Conservation (phyloP, 2,329 filamentous ascomycete genomes). For the Cladosporium sp. region DNA sequence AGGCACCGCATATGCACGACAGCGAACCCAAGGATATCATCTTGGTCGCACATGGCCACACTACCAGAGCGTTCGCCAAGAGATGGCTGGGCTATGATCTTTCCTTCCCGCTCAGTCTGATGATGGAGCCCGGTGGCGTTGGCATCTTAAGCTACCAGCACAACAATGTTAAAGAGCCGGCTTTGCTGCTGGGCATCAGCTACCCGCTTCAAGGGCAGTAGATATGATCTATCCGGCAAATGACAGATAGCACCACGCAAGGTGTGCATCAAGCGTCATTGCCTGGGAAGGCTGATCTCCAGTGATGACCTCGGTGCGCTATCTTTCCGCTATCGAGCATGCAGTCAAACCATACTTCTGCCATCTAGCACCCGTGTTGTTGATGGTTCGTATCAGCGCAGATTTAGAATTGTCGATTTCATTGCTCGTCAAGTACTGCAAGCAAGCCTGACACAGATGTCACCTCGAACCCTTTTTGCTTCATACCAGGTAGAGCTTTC, state of each 20-base stretch:
- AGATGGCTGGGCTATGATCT: conserved; percentile 72
- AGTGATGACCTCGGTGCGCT: not conserved
- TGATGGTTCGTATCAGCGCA: not conserved
- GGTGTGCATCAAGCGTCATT: not conserved
- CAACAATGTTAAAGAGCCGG: conserved; percentile 74
- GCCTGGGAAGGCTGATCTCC: not conserved
- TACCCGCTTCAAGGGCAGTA: conserved; percentile 48
- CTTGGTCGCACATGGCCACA: conserved; percentile 85
- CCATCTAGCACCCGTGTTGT: not conserved
- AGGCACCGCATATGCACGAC: conserved; percentile 48
- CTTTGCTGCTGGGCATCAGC: conserved; percentile 73
- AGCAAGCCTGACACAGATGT: conserved; percentile 62
- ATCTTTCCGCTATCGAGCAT: not conserved
- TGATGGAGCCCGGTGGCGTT: conserved; percentile 82
- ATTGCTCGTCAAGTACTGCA: not conserved
- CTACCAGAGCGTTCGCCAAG: conserved; percentile 81
- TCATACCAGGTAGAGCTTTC: conserved; percentile 71
- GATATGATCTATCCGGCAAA: not conserved
- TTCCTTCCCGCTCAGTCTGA: conserved; percentile 68
- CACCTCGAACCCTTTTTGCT: conserved; percentile 67
- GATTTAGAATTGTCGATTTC: not conserved
- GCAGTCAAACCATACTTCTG: not conserved
- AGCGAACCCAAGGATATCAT: conserved; percentile 63
- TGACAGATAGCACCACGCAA: not conserved
- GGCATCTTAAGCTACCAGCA: conserved; percentile 84